Percentiles rank a stretch among this genome's conserved stretches.
Conservation (phyloP, 768 basidiomycete species). For the Tremella yokohamensis region DNA sequence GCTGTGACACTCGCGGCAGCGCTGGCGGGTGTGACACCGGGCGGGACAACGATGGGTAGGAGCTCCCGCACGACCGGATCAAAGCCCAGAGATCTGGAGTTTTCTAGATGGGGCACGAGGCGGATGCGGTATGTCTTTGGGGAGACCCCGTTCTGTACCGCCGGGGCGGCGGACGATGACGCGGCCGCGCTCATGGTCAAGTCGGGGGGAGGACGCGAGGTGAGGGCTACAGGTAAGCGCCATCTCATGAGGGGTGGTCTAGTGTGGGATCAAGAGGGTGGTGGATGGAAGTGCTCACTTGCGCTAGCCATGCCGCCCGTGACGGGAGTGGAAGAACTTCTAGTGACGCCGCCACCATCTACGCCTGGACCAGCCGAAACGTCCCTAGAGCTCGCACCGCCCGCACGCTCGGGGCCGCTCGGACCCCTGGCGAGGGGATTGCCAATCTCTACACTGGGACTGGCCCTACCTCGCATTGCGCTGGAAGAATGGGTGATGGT, state of each 20-base stretch:
- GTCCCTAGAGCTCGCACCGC: too few relatives aligned
- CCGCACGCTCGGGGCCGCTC: too few relatives aligned
- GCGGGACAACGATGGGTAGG: constrained; percentile 43
- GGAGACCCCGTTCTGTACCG: constrained; percentile 5
- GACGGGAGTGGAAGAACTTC: constrained; percentile 40
- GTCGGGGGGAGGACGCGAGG: not conserved
- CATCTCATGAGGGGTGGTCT: not conserved
- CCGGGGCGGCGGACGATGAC: not conserved
- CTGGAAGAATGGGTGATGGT: constrained; percentile 26
- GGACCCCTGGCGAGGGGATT: constrained; percentile 14
- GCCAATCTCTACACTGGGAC: constrained; percentile 20
- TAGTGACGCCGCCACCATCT: constrained; percentile 31
- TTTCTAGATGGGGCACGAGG: constrained; percentile 91
- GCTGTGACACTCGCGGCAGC: constrained; percentile 27
- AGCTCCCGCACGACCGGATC: constrained; percentile 88
- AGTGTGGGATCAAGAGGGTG: not conserved
- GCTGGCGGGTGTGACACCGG: constrained; percentile 20
- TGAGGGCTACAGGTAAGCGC: not conserved
- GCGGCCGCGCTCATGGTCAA: not conserved
- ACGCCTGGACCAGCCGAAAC: not conserved
- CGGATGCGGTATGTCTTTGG: constrained; percentile 68
- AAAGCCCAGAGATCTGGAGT: constrained; percentile 80
- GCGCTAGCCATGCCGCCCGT: constrained; percentile 3
- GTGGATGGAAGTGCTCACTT: not conserved
- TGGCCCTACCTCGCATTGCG: constrained; percentile 12